Conservation (phyloP, 2,329 filamentous ascomycete species). For the Eutypella sp. region DNA sequence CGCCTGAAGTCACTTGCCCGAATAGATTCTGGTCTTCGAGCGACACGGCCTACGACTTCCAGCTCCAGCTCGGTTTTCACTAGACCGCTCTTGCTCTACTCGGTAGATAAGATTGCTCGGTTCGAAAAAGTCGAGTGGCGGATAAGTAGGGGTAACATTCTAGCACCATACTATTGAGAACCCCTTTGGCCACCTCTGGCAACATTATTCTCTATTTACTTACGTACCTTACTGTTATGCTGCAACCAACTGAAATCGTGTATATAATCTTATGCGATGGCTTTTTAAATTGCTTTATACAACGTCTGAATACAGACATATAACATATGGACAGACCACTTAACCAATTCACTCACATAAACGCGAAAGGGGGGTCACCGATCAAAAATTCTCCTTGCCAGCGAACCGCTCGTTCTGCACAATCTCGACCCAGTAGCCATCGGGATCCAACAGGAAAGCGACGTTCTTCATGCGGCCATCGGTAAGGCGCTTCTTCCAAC, state of each 20-base stretch:
- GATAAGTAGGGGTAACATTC: too few species aligned
- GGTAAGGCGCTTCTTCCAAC: constrained; percentile 93
- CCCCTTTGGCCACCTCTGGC: neutral
- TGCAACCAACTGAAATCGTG: too few species aligned
- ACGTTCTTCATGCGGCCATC: constrained; percentile 92
- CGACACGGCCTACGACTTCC: neutral
- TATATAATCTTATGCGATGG: too few species aligned
- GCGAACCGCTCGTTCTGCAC: constrained; percentile 72
- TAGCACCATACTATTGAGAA: too few species aligned
- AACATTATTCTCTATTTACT: neutral
- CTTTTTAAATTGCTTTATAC: too few species aligned
- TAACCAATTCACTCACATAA: neutral
- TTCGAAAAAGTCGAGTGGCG: too few species aligned
- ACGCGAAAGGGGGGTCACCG: neutral
- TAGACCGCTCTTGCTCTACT: too few species aligned
- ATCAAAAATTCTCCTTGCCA: constrained; percentile 48
- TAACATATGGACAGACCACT: too few species aligned
- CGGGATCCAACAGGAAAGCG: constrained; percentile 85
- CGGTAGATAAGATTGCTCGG: too few species aligned
- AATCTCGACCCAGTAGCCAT: constrained; percentile 77
- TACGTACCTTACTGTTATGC: too few species aligned
- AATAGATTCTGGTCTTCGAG: neutral
- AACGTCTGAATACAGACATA: too few species aligned
- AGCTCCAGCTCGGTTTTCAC: too few species aligned
- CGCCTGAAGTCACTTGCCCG: neutral